Evolutionary conservation across 1,284 basidiomycete species (phyloP).

Genomic region (Spongiforma sp.): DNA sequence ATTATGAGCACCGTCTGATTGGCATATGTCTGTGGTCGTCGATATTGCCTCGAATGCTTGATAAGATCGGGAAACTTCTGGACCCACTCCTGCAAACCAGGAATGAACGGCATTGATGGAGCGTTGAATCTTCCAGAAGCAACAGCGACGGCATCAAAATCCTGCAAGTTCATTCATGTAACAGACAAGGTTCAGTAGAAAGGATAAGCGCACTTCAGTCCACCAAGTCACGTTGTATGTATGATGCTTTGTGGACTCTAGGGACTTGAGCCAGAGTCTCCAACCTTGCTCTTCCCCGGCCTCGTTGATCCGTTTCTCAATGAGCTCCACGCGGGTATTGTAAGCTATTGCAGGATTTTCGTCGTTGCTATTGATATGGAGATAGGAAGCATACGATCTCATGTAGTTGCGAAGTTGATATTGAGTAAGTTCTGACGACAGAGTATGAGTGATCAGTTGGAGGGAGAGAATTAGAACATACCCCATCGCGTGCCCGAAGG

Average conservation of each 20-base stretch:
- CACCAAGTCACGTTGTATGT: slow-evolving; percentile 31
- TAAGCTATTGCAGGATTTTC: slow-evolving; percentile 45
- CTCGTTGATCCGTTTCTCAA: slow-evolving; percentile 43
- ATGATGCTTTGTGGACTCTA: slow-evolving; percentile 35
- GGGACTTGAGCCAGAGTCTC: slow-evolving; percentile 43
- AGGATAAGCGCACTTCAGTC: slow-evolving; percentile 19
- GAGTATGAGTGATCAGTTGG: neutral
- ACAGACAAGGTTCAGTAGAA: neutral
- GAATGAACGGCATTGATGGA: slow-evolving; percentile 22
- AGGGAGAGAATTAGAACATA: neutral
- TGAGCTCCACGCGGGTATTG: slow-evolving; percentile 54
- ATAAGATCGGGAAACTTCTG: slow-evolving; percentile 41
- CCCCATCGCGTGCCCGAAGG: slow-evolving; percentile 22
- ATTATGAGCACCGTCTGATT: slow-evolving; percentile 52
- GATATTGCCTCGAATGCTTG: slow-evolving; percentile 51
- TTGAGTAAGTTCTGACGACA: slow-evolving; percentile 26
- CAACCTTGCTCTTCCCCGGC: slow-evolving; percentile 41
- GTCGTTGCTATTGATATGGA: slow-evolving; percentile 48
- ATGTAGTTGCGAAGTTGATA: slow-evolving; percentile 35
- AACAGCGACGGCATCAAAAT: slow-evolving; percentile 25
- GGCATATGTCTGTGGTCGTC: slow-evolving; percentile 43
- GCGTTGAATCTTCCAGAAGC: slow-evolving; percentile 18
- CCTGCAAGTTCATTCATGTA: neutral
- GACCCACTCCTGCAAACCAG: slow-evolving; percentile 38
- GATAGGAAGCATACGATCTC: slow-evolving; percentile 44